Evolutionary conservation across 805 yeast genomes (phyloP).

Genomic region (Starmerella stigmatis): DNA sequence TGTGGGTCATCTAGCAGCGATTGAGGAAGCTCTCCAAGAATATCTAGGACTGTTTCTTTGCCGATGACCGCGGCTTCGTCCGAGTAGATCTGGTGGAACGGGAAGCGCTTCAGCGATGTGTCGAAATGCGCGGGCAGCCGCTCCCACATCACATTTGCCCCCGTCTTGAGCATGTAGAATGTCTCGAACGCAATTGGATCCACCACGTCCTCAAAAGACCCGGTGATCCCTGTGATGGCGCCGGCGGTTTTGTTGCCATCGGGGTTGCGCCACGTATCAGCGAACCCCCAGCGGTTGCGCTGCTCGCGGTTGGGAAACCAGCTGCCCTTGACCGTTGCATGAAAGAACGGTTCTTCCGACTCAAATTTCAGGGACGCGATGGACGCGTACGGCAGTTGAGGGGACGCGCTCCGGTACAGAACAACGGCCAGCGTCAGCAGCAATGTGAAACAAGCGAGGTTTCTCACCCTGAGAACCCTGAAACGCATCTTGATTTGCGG

Average conservation of each 20-base stretch:
- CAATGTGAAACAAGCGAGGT: background rate
- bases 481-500: background rate
- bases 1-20: conserved; percentile 23
- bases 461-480: background rate
- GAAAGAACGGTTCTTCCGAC: background rate
- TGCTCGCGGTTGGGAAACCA: conserved; percentile 17
- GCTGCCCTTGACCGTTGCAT: conserved; percentile 1
- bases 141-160: conserved; percentile 32
- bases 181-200: conserved; percentile 20
- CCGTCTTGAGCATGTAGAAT: conserved; percentile 33
- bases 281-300: conserved; percentile 7
- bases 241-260: background rate
- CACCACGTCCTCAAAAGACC: conserved; percentile 5
- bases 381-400: no score
- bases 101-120: conserved; percentile 31
- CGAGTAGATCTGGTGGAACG: conserved; percentile 32
- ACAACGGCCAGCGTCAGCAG: background rate
- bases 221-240: background rate
- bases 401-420: background rate
- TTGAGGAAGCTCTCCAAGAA: conserved; percentile 26
- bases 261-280: conserved; percentile 11
- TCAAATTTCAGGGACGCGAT: no score
- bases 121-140: conserved; percentile 33
- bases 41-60: conserved; percentile 30
- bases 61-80: conserved; percentile 31